Evolutionary conservation across 352 stramenopile genomes (phyloP).

Genomic region (Pythium guiyangense): DNA sequence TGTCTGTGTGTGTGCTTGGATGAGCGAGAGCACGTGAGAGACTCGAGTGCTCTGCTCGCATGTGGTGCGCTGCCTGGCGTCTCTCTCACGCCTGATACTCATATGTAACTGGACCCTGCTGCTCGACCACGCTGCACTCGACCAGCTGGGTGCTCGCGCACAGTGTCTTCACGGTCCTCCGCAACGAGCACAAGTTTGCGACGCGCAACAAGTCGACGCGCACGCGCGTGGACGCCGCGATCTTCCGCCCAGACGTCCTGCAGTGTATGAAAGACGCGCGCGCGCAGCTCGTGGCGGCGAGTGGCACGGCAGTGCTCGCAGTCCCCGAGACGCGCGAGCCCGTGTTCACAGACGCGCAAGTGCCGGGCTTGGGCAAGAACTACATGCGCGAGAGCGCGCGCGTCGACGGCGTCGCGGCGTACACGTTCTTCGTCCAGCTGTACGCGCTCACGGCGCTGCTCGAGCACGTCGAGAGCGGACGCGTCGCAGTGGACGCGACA

Average conservation of each 20-base stretch:
- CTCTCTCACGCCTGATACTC: not conserved
- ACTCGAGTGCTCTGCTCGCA: too few relatives aligned
- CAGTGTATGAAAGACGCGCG: constrained; percentile 73
- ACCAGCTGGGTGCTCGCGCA: constrained; percentile 85
- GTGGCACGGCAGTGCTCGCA: constrained; percentile 32
- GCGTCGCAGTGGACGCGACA: constrained; percentile 21
- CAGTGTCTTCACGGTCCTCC: constrained; percentile 89
- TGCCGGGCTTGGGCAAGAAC: constrained; percentile 75
- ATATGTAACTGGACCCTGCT: not conserved
- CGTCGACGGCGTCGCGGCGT: constrained; percentile 49
- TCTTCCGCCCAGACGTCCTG: constrained; percentile 77
- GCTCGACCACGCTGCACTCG: not conserved
- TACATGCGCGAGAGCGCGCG: constrained; percentile 76
- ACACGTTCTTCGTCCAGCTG: constrained; percentile 82
- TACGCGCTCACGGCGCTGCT: constrained; percentile 67
- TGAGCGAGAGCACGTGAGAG: not conserved
- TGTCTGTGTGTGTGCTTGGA: constrained; percentile 22
- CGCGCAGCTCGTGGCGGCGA: constrained; percentile 22
- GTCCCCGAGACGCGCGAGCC: constrained; percentile 34
- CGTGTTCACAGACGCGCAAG: constrained; percentile 76
- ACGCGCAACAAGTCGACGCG: constrained; percentile 74
- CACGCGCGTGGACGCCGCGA: constrained; percentile 43
- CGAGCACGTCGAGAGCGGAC: constrained; percentile 22
- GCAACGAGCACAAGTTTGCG: constrained; percentile 88
- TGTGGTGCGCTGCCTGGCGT: not conserved